Conservation (phyloP, 1,139 yeast genomes). For the Pichia sp. region DNA sequence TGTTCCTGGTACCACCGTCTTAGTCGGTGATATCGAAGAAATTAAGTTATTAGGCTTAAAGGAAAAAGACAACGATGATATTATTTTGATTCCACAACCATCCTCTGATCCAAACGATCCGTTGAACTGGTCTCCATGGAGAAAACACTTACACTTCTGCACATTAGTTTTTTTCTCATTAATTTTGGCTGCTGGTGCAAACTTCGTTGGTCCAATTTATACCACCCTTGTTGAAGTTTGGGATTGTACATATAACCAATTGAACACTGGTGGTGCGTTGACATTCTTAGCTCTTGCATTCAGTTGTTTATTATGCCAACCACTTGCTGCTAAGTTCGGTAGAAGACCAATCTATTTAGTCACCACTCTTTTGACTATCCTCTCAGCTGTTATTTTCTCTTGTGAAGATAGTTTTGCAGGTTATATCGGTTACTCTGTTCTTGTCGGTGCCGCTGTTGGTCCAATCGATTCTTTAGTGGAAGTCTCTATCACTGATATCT, state of each 20-base stretch:
- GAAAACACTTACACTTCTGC: slow-evolving; percentile 29
- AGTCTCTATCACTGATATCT: slow-evolving; percentile 46
- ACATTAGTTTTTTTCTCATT: slow-evolving; percentile 38
- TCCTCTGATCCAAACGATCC: slow-evolving; percentile 38
- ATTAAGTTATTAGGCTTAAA: slow-evolving; percentile 36
- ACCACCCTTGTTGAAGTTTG: slow-evolving; percentile 36
- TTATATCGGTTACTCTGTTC: slow-evolving; percentile 36
- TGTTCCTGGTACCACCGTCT: slow-evolving; percentile 48
- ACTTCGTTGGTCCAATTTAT: slow-evolving; percentile 44
- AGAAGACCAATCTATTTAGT: slow-evolving; percentile 43
- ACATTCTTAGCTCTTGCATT: slow-evolving; percentile 44
- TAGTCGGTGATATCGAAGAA: slow-evolving; percentile 38
- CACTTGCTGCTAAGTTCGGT: slow-evolving; percentile 43
- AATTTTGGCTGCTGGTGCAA: slow-evolving; percentile 40
- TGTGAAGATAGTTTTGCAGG: slow-evolving; percentile 32
- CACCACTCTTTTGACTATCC: slow-evolving; percentile 23
- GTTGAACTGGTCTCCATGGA: slow-evolving; percentile 29
- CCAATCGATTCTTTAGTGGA: slow-evolving; percentile 50
- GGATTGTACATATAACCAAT: slow-evolving; percentile 37
- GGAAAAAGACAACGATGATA: slow-evolving; percentile 24
- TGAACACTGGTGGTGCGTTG: slow-evolving; percentile 41
- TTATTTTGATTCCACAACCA: slow-evolving; percentile 39
- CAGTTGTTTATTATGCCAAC: slow-evolving; percentile 48
- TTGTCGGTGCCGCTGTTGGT: slow-evolving; percentile 46
- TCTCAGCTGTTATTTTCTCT: slow-evolving; percentile 38